These are phyloP conservation scores for Cladosporium sp. DNA, from an alignment of 2,329 filamentous ascomycete species.

Conservation along the genomic window DNA sequence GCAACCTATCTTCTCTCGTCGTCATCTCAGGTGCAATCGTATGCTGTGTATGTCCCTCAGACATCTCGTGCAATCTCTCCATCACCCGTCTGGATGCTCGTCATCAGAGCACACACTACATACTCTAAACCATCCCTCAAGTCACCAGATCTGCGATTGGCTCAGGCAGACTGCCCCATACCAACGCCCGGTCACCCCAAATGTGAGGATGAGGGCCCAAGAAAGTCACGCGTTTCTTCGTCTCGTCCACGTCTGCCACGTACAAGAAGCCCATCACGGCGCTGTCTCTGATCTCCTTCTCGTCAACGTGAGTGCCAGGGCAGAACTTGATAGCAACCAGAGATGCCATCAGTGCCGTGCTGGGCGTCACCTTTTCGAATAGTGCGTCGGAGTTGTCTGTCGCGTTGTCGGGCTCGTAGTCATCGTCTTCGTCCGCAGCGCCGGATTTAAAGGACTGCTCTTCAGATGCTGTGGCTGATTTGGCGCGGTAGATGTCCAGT, in stretches of 20 bases:
- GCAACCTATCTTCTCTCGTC: neutral
- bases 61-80: neutral
- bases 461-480: constrained; percentile 27
- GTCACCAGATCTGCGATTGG: constrained; percentile 76
- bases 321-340: constrained; percentile 80
- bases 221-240: constrained; percentile 76
- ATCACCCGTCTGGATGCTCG: neutral
- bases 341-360: constrained; percentile 72
- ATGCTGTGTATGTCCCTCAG: neutral
- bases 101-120: neutral
- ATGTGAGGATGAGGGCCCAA: constrained; percentile 81
- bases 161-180: constrained; percentile 87
- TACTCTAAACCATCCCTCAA: constrained; percentile 28
- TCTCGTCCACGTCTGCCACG: constrained; percentile 86
- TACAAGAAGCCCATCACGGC: constrained; percentile 92
- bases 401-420: constrained; percentile 43
- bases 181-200: constrained; percentile 74
- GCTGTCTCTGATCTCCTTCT: constrained; percentile 70
- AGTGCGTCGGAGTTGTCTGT: constrained; percentile 15
- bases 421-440: constrained; percentile 48
- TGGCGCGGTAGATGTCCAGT: constrained; percentile 63
- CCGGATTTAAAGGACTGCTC: constrained; percentile 41
- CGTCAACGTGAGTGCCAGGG: constrained; percentile 65
- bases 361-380: constrained; percentile 60
- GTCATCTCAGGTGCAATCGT: neutral